These are phyloP conservation scores for Pistacia atlantica DNA, from an alignment of 345 rosid genomes.

Conservation along the genomic window DNA sequence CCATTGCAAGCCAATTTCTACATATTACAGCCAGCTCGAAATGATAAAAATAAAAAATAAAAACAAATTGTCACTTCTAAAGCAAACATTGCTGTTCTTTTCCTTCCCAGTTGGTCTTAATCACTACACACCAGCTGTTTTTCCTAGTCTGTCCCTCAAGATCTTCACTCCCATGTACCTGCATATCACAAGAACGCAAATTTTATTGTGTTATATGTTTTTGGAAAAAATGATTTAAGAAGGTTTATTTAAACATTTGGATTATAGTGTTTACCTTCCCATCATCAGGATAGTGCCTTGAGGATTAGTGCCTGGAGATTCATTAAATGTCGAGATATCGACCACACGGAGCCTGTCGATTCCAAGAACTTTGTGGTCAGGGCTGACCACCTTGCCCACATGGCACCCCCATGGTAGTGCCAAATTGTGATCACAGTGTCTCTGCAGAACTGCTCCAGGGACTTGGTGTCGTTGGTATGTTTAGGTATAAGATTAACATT, in stretches of 20 bases:
- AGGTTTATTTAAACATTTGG: neutral
- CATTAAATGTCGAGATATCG: constrained; percentile 76
- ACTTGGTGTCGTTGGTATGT: constrained; percentile 75
- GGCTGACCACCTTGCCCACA: constrained; percentile 76
- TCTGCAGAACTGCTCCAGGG: constrained; percentile 89
- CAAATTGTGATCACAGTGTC: constrained; percentile 95
- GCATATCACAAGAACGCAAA: constrained; percentile 27
- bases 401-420: constrained; percentile 99
- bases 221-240: neutral
- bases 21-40: constrained; percentile 13
- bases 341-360: constrained; percentile 69
- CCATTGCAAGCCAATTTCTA: constrained; percentile 12
- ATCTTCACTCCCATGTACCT: constrained; percentile 94
- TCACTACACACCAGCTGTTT: constrained; percentile 52
- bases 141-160: constrained; percentile 70
- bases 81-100: constrained; percentile 4
- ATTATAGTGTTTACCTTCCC: constrained; percentile 72
- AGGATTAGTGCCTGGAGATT: constrained; percentile 98
- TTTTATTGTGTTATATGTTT: neutral
- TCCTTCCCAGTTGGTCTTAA: constrained; percentile 7
- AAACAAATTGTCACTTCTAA: constrained; percentile 6
- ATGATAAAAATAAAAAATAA: constrained; percentile 2
- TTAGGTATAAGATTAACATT: constrained; percentile 82
- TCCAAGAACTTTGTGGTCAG: constrained; percentile 61
- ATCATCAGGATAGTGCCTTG: constrained; percentile 96